These are phyloP conservation scores for Xerocomellus amylosporus DNA, from an alignment of 768 basidiomycete species.

Conservation along the genomic window DNA sequence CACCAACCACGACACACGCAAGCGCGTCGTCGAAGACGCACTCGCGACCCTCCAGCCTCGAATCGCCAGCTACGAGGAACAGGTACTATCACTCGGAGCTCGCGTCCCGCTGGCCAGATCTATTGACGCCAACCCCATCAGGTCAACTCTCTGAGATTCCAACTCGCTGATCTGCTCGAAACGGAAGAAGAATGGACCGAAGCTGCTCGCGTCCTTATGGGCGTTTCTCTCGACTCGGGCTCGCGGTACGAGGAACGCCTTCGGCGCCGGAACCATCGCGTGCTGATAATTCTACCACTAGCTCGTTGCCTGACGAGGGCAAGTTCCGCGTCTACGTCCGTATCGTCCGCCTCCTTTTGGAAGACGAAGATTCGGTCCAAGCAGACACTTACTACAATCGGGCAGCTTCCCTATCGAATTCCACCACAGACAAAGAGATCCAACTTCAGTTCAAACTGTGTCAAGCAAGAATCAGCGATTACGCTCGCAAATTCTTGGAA, in stretches of 20 bases:
- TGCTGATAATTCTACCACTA: conserved; percentile 22
- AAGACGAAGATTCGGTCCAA: conserved; percentile 95
- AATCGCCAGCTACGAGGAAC: conserved; percentile 92
- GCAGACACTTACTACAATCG: conserved; percentile 99
- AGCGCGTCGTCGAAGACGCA: conserved; percentile 73
- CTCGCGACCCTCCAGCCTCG: conserved; percentile 69
- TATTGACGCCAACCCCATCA: conserved; percentile 31
- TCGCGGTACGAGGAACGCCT: conserved; percentile 55
- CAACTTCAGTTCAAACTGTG: conserved; percentile 85
- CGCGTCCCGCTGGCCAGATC: neutral
- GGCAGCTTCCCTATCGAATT: conserved; percentile 85
- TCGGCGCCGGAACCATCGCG: neutral
- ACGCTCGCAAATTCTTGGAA: conserved; percentile 88
- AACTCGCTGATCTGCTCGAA: conserved; percentile 90
- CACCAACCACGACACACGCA: conserved; percentile 54
- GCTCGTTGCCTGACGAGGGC: conserved; percentile 72
- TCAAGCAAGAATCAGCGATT: conserved; percentile 94
- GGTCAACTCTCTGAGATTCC: conserved; percentile 81
- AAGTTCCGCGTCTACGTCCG: conserved; percentile 90
- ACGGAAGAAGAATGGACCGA: conserved; percentile 90
- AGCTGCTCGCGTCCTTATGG: conserved; percentile 89
- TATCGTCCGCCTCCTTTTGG: conserved; percentile 89
- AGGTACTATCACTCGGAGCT: conserved; percentile 51
- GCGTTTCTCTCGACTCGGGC: conserved; percentile 87
- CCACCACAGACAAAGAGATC: conserved; percentile 74